Percentiles rank a stretch among this genome's conserved stretches.
phyloP scores from a whole-genome alignment of 768 basidiomycete species.

The Trametopsis cervina region DNA sequence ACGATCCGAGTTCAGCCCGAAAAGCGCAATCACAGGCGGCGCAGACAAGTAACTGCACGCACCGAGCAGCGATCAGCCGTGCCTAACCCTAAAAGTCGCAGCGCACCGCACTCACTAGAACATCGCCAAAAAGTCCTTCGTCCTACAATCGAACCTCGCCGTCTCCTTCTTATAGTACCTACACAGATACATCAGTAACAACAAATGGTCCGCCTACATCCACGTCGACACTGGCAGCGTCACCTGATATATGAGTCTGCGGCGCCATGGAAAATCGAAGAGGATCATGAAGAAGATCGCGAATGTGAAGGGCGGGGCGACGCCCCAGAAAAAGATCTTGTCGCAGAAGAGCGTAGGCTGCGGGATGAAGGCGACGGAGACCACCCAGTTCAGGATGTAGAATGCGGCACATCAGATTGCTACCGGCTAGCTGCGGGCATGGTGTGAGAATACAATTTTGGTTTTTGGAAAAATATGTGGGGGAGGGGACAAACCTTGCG shows the following conservation, averaged over 20 bases:
- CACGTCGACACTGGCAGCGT: slow-evolving; percentile 42
- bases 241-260: slow-evolving; percentile 50
- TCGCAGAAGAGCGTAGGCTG: slow-evolving; percentile 41
- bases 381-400: slow-evolving; percentile 61
- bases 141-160: slow-evolving; percentile 32
- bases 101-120: slow-evolving; percentile 27
- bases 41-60: too few relatives aligned
- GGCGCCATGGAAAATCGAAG: slow-evolving; percentile 65
- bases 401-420: slow-evolving; percentile 59
- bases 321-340: too few relatives aligned
- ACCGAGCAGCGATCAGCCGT: too few relatives aligned
- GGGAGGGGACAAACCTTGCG: slow-evolving; percentile 36
- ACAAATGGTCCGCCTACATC: slow-evolving; percentile 49
- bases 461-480: too few relatives aligned
- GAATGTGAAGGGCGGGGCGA: slow-evolving; percentile 54
- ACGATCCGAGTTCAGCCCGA: too few relatives aligned
- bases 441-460: too few relatives aligned
- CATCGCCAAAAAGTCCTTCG: slow-evolving; percentile 31
- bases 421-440: too few relatives aligned
- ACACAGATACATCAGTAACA: too few relatives aligned
- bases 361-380: slow-evolving; percentile 48
- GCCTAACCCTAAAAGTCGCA: too few relatives aligned
- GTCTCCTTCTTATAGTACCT: slow-evolving; percentile 53
- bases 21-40: too few relatives aligned
- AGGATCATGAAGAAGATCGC: slow-evolving; percentile 58